Percentiles rank a stretch among this genome's conserved stretches.
These are phyloP conservation scores for Malassezia yamatoensis DNA, from an alignment of 1,284 basidiomycete genomes.

Conservation along the genomic window DNA sequence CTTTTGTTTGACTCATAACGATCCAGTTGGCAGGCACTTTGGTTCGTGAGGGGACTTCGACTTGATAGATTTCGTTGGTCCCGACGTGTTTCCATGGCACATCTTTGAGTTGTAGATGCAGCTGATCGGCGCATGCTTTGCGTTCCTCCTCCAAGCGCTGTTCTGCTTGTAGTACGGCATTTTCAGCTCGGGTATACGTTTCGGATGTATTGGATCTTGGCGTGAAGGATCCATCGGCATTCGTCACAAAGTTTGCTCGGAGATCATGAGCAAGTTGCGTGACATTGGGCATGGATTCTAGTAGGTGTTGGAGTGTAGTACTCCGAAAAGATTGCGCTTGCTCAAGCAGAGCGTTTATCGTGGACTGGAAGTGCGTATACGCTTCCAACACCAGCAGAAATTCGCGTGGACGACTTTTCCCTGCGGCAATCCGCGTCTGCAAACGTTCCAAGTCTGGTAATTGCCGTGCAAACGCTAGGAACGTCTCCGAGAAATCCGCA, in stretches of 20 bases:
- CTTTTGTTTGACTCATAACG: conserved; percentile 40
- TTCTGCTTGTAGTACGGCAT: conserved; percentile 28
- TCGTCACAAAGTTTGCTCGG: conserved; percentile 27
- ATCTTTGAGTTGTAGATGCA: conserved; percentile 25
- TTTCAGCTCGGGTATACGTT: conserved; percentile 33
- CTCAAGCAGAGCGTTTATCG: conserved; percentile 13
- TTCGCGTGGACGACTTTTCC: conserved; percentile 43
- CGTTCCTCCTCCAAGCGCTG: conserved; percentile 33
- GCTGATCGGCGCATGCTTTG: conserved; percentile 22
- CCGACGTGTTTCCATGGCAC: conserved; percentile 46
- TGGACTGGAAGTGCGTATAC: conserved; percentile 24
- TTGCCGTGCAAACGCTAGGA: conserved; percentile 30
- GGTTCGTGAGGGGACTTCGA: conserved; percentile 40
- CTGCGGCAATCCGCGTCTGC: conserved; percentile 38
- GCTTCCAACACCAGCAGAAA: conserved; percentile 39
- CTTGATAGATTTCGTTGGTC: conserved; percentile 46
- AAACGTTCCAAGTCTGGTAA: conserved; percentile 45
- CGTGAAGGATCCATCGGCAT: conserved; percentile 40
- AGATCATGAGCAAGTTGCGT: conserved; percentile 26
- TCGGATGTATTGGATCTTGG: conserved; percentile 30
- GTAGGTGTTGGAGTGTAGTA: conserved; percentile 18
- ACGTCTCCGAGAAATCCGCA: conserved; percentile 29
- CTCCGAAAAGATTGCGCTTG: conserved; percentile 19
- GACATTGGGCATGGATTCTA: conserved; percentile 36
- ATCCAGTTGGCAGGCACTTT: conserved; percentile 41